Evolutionary conservation across 371 early-diverging fungal genomes (phyloP).

Genomic region (Fennellomyces sp.): DNA sequence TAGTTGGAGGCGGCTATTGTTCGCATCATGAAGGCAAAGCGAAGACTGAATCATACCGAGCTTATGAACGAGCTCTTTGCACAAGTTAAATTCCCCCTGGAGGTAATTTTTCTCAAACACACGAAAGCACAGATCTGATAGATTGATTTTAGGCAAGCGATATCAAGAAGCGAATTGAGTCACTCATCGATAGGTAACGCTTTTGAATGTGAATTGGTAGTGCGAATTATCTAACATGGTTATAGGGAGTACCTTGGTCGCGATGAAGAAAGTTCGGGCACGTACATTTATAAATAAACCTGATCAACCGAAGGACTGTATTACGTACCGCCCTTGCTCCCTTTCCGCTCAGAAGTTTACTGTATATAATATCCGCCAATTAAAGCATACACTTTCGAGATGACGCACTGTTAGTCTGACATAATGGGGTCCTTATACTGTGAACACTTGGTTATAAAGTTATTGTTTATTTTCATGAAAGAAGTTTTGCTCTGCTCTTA

Average conservation of each 20-base stretch:
- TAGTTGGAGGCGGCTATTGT: constrained; percentile 94
- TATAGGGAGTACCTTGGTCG: constrained; percentile 7
- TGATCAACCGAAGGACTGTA: no score
- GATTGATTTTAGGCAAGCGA: constrained; percentile 58
- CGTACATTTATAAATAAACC: constrained; percentile 10
- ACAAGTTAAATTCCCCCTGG: constrained; percentile 78
- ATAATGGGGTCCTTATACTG: no score
- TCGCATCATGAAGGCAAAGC: constrained; percentile 90
- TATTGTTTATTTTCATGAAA: no score
- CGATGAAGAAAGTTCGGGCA: constrained; percentile 2
- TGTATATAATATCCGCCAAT: no score
- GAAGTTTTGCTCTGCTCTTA: no score
- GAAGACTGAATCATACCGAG: constrained; percentile 64
- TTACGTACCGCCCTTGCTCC: no score
- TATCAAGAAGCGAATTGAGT: constrained; percentile 89
- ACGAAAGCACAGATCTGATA: no score
- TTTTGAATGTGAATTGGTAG: neutral
- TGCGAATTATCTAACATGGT: neutral
- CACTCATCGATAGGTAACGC: constrained; percentile 72
- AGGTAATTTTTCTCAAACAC: constrained; percentile 40
- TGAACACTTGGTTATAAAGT: no score
- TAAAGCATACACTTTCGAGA: no score
- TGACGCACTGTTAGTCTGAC: no score
- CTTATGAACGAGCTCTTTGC: constrained; percentile 76
- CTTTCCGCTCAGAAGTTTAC: no score